Evolutionary conservation across 2,329 filamentous ascomycete species (phyloP), one percentile per base, ranked within the genome.

Genomic region (Fusarium multiceps): DNA sequence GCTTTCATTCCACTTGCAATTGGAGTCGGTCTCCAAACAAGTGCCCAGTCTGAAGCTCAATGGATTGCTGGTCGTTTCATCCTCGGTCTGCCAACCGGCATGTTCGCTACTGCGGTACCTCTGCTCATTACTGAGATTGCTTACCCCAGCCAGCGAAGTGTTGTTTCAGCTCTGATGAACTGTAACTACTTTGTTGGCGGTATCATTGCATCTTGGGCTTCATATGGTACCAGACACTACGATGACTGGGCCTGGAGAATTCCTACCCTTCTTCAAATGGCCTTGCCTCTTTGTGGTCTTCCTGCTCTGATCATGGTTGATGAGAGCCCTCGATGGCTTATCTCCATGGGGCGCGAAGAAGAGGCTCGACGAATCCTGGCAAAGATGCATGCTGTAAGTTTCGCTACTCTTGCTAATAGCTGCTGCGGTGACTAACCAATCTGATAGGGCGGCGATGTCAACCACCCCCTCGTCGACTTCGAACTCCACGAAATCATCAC

Each of bases 401-500:
- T n/a, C n/a, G n/a, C n/a, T n/a, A n/a, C n/a, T n/a, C n/a, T n/a
- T n/a, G n/a, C n/a, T n/a, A n/a, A n/a, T n/a, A n/a, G n/a, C n/a
- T n/a, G n/a, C n/a, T n/a, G n/a, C n/a, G n/a, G n/a, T n/a, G n/a
- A n/a, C n/a, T n/a, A n/a, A n/a, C n/a, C n/a, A n/a, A n/a, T n/a
- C n/a, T n/a, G n/a, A n/a, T n/a, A n/a, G 61, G 61, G 50, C 16
- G 59, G 61, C 9, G 59, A 64, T 4, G 21, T 41, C 5, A 64
- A 46, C 4, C 61, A 64, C 1, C 51, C 59, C 21, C 59, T 64
- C 5, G 32, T 64, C 21, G 51, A 64, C 13, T 64, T 64, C 6
- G 61, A 64, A 14, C 50, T 64, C 13, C 59, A 64, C 13, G 61
- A 64, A 14, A 64, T 64, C 5, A 64, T 23, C 1, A 64, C 61